A percentile compares a stretch with the other conserved stretches of the same genome.
phyloP scores from a whole-genome alignment of 2,329 filamentous ascomycete genomes.

The Trichoderma cornu-damae region DNA sequence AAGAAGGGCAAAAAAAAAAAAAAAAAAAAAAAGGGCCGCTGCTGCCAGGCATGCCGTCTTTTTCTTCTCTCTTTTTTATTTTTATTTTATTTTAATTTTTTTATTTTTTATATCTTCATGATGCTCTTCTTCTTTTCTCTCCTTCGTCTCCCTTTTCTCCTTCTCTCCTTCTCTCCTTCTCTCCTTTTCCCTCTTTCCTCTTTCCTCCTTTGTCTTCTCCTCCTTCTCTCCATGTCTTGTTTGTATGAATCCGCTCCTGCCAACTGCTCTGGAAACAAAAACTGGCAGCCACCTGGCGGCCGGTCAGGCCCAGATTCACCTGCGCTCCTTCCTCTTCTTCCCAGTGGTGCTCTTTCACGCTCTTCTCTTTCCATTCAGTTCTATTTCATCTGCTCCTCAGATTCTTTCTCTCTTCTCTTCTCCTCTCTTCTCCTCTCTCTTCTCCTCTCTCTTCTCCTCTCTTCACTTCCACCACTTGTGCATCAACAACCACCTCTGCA shows the following conservation, averaged over 20 bases:
- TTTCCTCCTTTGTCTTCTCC: not conserved
- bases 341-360: not conserved
- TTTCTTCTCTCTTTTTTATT: too few relatives aligned
- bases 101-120: too few relatives aligned
- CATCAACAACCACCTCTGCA: not conserved
- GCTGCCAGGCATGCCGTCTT: too few relatives aligned
- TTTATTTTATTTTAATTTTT: too few relatives aligned
- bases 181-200: not conserved
- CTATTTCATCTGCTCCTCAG: not conserved
- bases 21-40: too few relatives aligned
- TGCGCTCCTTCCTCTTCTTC: constrained; percentile 3
- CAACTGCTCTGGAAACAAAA: not conserved
- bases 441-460: not conserved
- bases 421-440: not conserved
- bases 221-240: not conserved
- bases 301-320: constrained; percentile 3
- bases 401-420: not conserved
- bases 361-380: not conserved
- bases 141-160: too few relatives aligned
- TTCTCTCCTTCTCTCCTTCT: not conserved
- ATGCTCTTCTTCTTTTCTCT: not conserved
- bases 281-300: constrained; percentile 17
- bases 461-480: too few relatives aligned
- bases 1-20: too few relatives aligned
- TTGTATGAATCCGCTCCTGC: constrained; percentile 9